Evolutionary conservation across 2,329 filamentous ascomycete genomes (phyloP), one percentile per base, ranked within the genome.

Genomic region (Xylariomycetidae sp.): DNA sequence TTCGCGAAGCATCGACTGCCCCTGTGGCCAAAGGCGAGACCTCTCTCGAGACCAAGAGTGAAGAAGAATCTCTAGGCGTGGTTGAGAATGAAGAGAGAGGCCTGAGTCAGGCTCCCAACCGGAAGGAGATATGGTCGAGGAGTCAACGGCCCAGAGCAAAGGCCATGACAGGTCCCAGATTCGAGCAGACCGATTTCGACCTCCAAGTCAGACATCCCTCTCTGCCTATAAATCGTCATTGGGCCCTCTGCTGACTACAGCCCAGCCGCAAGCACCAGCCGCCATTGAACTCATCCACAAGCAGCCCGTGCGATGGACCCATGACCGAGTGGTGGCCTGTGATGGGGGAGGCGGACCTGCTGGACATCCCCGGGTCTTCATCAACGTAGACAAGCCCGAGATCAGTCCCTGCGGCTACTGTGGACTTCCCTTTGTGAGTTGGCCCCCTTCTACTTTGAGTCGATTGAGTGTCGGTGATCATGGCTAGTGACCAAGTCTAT

Each of bases 331-430:
- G 30, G 90, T 94, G 32, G 80, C 81, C 27, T 98, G 92, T 59
- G 89, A 97, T 54, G 92, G 92, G 38, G 92, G 90, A 38, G 89
- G 89, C 48, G 92, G 90, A 28, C 83, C 89, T 19, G 69, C 86
- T 35, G 92, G 92, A 27, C 92, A 98, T 63, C 92, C 92, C 31
- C 78, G 79, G 56, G 84, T 98, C 66, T 98, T 88, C 62, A 98
- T 98, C 77, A 98, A 98, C 67, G 82, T 85, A 48, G 92, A 98
- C 67, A 97, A 96, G 74, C 86, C 92, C 27, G 82, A 97, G 70
- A 95, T 98, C 53, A 78, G 79, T 63, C 71, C 72, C 59, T 98
- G 92, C 72, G 82, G 76, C 56, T 98, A 98, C 70, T 98, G 92
- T 60, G 92, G 92, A 33, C 61, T 92, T 48, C 92, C 92, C 51